Base-by-base conservation (phyloP, 2,329 filamentous ascomycete species). In the Talaromyces sp. region DNA sequence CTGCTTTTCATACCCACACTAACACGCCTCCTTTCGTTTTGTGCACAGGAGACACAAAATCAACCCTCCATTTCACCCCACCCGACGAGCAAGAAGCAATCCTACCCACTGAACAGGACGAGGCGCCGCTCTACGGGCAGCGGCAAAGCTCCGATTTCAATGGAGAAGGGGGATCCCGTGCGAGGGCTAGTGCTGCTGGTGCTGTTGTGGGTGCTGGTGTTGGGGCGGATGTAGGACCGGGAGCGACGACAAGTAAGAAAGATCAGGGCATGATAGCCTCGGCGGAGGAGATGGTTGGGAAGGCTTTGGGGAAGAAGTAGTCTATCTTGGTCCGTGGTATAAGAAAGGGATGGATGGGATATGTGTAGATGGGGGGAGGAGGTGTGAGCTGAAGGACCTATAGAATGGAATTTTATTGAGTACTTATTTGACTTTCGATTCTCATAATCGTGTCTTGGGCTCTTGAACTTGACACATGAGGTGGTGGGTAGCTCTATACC, bases 281-380 rank as follows among this genome's bases (percentile, higher is more conserved):
- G 60, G 61, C 61, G 13, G 54, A 57, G n/a, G 65, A 66, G 49
- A 66, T 57, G 56, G 65, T 64, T 54, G 35, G 60, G 27, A 66
- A 57, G 65, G 65, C 65, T 22, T 37, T 66, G 22, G 65, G 65
- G 27, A 59, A 47, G 54, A 59, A 62, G 54, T 59, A 50, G 6
- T 9, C 13, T 31, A 9, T 31, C 5, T 27, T 49, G 6, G 19
- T 24, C n/a, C 24, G 43, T 47, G 43, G 43, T 10, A 10, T 8
- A 11, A n/a, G 1, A 13, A 24, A 11, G 22, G 5, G 22, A 5
- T 24, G 19, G n/a, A 13, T 22, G 10, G 19, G 45, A 22, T 22
- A 47, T 19, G 22, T 11, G 45, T 14, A 49, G 22, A 49, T 47
- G n/a, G 16, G n/a, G 8, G 39, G 39, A n/a, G 16, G 19, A 8